Evolutionary conservation across 139 green algal genomes (phyloP).

Genomic region (Chlamydomonas eustigma): DNA sequence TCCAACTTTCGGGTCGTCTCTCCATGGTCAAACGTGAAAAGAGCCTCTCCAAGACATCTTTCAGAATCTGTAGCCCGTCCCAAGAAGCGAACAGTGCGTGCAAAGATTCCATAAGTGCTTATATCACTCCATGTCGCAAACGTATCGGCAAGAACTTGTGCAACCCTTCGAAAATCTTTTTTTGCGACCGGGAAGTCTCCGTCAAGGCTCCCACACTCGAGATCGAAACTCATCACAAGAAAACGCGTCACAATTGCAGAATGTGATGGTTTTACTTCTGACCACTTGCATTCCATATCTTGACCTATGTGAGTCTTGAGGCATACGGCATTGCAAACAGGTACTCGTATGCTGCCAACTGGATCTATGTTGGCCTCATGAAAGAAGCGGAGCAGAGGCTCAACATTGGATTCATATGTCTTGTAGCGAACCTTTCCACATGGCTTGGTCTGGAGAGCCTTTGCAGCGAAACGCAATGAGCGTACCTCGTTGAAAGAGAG

Average conservation of each 20-base stretch:
- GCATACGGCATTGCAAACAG: neutral
- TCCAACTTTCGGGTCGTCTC: neutral
- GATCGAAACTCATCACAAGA: constrained; percentile 17
- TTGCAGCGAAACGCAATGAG: neutral
- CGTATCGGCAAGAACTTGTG: neutral
- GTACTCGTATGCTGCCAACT: constrained; percentile 9
- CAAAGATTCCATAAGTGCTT: neutral
- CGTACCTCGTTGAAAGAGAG: neutral
- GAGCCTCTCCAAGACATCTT: neutral
- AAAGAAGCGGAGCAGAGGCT: constrained; percentile 16
- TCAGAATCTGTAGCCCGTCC: neutral
- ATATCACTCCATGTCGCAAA: neutral
- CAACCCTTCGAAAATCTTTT: constrained; percentile 8
- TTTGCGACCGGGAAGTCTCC: constrained; percentile 20
- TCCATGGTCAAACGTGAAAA: neutral
- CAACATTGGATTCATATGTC: constrained; percentile 17
- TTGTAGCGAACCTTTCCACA: neutral
- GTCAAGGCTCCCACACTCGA: constrained; percentile 23
- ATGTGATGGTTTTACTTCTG: neutral
- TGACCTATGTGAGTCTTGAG: too few relatives aligned
- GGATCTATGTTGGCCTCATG: neutral
- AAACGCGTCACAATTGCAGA: neutral
- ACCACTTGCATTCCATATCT: too few relatives aligned
- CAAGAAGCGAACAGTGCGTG: neutral
- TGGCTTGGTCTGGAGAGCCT: neutral